Evolutionary conservation across 2,329 filamentous ascomycete species (phyloP).

Genomic region (Epichloe gansuensis): DNA sequence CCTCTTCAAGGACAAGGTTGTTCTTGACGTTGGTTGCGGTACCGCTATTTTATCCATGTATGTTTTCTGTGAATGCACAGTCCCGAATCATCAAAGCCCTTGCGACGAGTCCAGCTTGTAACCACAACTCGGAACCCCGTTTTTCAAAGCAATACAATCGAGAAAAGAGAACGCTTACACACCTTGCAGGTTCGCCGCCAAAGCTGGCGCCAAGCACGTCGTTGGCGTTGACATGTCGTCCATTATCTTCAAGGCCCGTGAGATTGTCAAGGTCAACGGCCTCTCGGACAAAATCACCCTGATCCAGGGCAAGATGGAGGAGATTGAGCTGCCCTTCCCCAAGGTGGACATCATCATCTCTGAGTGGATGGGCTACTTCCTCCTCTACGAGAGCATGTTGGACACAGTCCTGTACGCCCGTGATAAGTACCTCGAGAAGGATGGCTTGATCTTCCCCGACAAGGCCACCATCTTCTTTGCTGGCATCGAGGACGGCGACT

Average conservation of each 20-base stretch:
- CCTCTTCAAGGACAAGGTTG: slow-evolving; percentile 70
- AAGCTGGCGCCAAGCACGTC: slow-evolving; percentile 94
- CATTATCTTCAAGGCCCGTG: slow-evolving; percentile 95
- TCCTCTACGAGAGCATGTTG: slow-evolving; percentile 97
- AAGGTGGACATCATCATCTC: slow-evolving; percentile 99
- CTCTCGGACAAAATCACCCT: slow-evolving; percentile 94
- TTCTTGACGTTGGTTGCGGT: slow-evolving; percentile 94
- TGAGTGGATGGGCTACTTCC: slow-evolving; percentile 99
- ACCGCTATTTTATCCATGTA: slow-evolving; percentile 98
- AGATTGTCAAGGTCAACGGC: slow-evolving; percentile 88
- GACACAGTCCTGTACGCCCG: slow-evolving; percentile 96
- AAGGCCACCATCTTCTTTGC: slow-evolving; percentile 97
- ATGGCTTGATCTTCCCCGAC: slow-evolving; percentile 94
- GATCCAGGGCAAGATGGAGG: slow-evolving; percentile 99
- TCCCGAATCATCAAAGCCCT: no score
- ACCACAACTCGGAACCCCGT: no score
- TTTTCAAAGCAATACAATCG: background rate
- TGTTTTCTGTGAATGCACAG: slow-evolving; percentile 19
- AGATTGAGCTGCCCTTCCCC: slow-evolving; percentile 82
- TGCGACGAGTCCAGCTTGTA: background rate
- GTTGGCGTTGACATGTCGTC: slow-evolving; percentile 99
- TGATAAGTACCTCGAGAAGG: slow-evolving; percentile 77
- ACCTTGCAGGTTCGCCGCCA: slow-evolving; percentile 77
- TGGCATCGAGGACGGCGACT: slow-evolving; percentile 96
- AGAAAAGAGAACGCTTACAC: slow-evolving; percentile 1